Evolutionary conservation across 305 asterid species (phyloP), one percentile per base, ranked within the genome.

Genomic region (Stenogyne calaminthoides): DNA sequence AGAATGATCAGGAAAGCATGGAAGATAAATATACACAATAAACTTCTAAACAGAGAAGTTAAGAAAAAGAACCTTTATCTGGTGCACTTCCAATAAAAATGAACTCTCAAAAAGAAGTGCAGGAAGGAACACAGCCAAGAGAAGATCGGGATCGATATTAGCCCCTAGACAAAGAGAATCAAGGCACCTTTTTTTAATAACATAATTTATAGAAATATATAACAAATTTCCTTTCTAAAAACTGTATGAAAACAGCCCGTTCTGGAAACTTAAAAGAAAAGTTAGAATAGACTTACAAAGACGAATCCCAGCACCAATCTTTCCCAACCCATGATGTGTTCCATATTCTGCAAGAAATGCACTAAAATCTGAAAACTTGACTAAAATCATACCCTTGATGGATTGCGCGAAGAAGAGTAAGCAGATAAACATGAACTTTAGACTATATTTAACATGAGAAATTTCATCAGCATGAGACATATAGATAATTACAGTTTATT

Each of bases 101-200:
- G 99, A 84, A 80, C 99, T 90, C 90, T 95, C 98, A 52, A 95
- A 95, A 75, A 95, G 99, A 75, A 92, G 98, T 12, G 99, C 97
- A 32, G 99, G 99, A 79, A 95, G 99, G 84, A 95, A 95, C 67
- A 95, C 95, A 37, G 96, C 97, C 89, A 95, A 80, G 63, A 95
- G 92, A 82, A 95, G 98, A 77, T 95, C 90, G 14, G 99, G 99
- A 84, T 95, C 85, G 71, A 95, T 95, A 81, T 79, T 77, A 80
- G 91, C 88, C 99, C 99, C 99, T 94, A 72, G 36, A 79, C 47
- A 65, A 73, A 69, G 71, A 75, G 69, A 67, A 56, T 12, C 11
- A 42, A 61, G 51, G 40, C 37, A 62, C 58, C 74, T 67, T 61
- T 1, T 19, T 60, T 37, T 40, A 74, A 63, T 14, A 76, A 27